phyloP scores from a whole-genome alignment of 2,329 filamentous ascomycete genomes.

The Pezicula carpinea region DNA sequence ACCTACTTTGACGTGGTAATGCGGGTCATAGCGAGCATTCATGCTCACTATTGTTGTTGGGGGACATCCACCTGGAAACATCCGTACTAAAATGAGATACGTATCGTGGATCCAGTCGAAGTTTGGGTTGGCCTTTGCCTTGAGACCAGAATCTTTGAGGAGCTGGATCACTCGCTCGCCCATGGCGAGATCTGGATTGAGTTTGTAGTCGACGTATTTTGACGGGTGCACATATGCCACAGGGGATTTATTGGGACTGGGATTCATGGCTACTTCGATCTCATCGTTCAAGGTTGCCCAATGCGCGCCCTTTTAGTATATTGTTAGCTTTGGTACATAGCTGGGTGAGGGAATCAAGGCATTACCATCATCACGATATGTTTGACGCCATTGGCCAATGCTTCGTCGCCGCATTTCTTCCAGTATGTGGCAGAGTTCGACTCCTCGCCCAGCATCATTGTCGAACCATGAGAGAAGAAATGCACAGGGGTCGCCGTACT shows the following conservation, averaged over 20 bases:
- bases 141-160: conserved; percentile 47
- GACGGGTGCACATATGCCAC: conserved; percentile 63
- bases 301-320: conserved; percentile 50
- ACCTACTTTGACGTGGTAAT: conserved; percentile 54
- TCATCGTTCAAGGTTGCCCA: conserved; percentile 54
- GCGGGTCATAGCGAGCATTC: conserved; percentile 51
- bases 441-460: conserved; percentile 67
- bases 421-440: conserved; percentile 58
- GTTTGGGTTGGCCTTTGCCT: conserved; percentile 43
- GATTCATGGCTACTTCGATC: conserved; percentile 58
- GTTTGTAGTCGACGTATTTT: conserved; percentile 59
- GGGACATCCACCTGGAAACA: conserved; percentile 62
- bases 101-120: conserved; percentile 74
- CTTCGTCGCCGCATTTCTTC: conserved; percentile 61
- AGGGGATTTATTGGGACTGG: conserved; percentile 54
- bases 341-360: conserved; percentile 1
- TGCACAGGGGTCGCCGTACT: conserved; percentile 16
- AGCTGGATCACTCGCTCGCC: conserved; percentile 44
- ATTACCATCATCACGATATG: conserved; percentile 64
- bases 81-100: conserved; percentile 62
- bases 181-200: conserved; percentile 53
- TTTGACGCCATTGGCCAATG: conserved; percentile 53
- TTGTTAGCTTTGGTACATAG: background rate
- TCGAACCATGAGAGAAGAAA: conserved; percentile 63
- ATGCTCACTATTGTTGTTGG: conserved; percentile 57